These are phyloP conservation scores for Liriodendron chinense DNA, from an alignment of 164 flowering plant genomes.

Conservation along the genomic window DNA sequence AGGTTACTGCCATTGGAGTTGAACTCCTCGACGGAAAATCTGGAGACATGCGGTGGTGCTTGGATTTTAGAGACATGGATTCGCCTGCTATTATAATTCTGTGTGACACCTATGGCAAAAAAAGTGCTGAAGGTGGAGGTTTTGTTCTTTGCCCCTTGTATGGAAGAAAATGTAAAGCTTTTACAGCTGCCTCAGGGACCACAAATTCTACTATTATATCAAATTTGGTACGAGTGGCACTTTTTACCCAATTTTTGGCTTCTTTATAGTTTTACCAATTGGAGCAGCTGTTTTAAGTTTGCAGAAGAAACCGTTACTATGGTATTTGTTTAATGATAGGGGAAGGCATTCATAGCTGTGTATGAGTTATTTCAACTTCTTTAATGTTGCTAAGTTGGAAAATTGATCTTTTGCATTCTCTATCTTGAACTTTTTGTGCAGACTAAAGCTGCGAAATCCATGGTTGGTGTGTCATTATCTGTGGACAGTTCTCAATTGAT, in stretches of 20 bases:
- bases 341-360: background rate
- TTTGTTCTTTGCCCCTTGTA: slow-evolving; percentile 92
- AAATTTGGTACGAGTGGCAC: slow-evolving; percentile 59
- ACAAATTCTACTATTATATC: slow-evolving; percentile 73
- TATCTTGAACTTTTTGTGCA: slow-evolving; percentile 28
- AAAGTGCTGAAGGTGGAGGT: slow-evolving; percentile 65
- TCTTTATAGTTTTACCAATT: background rate
- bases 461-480: slow-evolving; percentile 68
- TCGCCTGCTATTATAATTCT: slow-evolving; percentile 80
- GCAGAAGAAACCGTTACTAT: background rate
- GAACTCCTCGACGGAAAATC: slow-evolving; percentile 72
- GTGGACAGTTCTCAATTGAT: slow-evolving; percentile 78
- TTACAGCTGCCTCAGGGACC: slow-evolving; percentile 84
- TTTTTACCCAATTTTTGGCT: background rate
- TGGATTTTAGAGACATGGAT: slow-evolving; percentile 97
- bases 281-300: background rate
- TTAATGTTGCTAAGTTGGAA: background rate
- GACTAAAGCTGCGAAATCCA: slow-evolving; percentile 91
- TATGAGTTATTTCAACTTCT: too few relatives aligned
- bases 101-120: slow-evolving; percentile 75
- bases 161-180: slow-evolving; percentile 97
- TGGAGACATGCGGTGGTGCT: slow-evolving; percentile 91
- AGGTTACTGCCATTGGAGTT: slow-evolving; percentile 80
- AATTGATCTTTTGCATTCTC: background rate
- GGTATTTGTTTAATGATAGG: background rate